Conservation (phyloP, 345 rosid species). For the Bretschneidera sinensis region DNA sequence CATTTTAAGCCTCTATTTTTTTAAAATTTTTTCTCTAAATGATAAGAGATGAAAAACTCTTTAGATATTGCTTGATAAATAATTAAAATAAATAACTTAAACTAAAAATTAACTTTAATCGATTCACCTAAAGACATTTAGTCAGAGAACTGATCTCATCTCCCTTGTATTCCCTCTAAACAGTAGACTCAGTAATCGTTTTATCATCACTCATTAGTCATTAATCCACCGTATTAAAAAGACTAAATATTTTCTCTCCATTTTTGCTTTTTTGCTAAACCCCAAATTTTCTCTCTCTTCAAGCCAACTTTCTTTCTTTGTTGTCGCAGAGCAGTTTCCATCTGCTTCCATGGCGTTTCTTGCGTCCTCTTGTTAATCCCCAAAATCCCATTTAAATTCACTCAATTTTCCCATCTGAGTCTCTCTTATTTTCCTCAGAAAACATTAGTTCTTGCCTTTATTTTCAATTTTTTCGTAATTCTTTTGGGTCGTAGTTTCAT, state of each 20-base stretch:
- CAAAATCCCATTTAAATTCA: constrained; percentile 9
- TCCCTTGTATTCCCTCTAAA: neutral
- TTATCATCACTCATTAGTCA: neutral
- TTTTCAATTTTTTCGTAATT: neutral
- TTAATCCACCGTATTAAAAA: neutral
- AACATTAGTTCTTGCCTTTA: neutral
- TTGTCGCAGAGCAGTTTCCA: neutral
- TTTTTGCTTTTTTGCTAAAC: neutral
- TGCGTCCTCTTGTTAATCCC: constrained; percentile 6
- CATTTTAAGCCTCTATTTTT: too few relatives aligned
- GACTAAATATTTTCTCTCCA: neutral
- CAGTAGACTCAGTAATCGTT: constrained; percentile 10
- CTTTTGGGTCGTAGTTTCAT: neutral
- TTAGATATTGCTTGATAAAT: too few relatives aligned
- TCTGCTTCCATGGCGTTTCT: constrained; percentile 6
- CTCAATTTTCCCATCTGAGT: constrained; percentile 18
- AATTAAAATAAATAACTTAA: too few relatives aligned
- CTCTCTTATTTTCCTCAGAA: constrained; percentile 8
- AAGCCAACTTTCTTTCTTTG: neutral
- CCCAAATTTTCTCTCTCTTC: neutral
- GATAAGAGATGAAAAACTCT: too few relatives aligned
- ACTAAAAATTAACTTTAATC: too few relatives aligned
- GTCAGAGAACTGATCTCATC: constrained; percentile 10
- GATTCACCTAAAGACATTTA: neutral
- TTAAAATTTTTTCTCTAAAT: too few relatives aligned